Evolutionary conservation across 805 yeast species (phyloP).

Genomic region (Cyberlindnera meyerae): DNA sequence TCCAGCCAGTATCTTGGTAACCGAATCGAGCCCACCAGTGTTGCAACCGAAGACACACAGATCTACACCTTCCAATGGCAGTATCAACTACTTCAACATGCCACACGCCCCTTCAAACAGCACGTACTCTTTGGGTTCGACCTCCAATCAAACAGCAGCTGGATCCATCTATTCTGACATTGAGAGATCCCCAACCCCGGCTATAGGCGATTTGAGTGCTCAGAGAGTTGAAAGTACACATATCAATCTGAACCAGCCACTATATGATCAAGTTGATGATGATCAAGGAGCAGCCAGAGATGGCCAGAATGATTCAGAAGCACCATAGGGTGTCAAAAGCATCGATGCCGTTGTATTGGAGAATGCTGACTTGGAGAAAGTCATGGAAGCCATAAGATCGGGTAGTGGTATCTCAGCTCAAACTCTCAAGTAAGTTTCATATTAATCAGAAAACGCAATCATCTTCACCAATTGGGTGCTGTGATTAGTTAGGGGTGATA

Average conservation of each 20-base stretch:
- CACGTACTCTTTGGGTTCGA: no score
- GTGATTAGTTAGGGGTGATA: no score
- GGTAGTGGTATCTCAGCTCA: background rate
- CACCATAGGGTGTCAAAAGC: no score
- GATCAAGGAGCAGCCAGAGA: background rate
- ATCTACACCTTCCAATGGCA: background rate
- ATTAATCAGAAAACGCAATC: no score
- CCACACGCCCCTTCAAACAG: no score
- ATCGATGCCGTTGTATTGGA: background rate
- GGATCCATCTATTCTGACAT: constrained; percentile 4
- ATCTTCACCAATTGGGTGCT: no score
- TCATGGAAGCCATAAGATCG: constrained; percentile 9
- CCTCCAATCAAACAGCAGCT: no score
- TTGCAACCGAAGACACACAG: no score
- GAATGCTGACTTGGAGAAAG: constrained; percentile 3
- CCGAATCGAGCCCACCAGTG: no score
- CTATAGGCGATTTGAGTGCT: constrained; percentile 16
- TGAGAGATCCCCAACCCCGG: constrained; percentile 17
- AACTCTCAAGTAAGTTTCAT: no score
- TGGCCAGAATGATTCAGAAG: no score
- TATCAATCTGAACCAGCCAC: constrained; percentile 12
- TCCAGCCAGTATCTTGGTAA: constrained; percentile 2
- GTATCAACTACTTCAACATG: background rate
- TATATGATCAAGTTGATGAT: constrained; percentile 2
- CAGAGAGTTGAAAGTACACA: constrained; percentile 4